These are phyloP conservation scores for Paramecium tetraurelia DNA, from an alignment of 73 alveolate species.

Conservation along the genomic window DNA sequence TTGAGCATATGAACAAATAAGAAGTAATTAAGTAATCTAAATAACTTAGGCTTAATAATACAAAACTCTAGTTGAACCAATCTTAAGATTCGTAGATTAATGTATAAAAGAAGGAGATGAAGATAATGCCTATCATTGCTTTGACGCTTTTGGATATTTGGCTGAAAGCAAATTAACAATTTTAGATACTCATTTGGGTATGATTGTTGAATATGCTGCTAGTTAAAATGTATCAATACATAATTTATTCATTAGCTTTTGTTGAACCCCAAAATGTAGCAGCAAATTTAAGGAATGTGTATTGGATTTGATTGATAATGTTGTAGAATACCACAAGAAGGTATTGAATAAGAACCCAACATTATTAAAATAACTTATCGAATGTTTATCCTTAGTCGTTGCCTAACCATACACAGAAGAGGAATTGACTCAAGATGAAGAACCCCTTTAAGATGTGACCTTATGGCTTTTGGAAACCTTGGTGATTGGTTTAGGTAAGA, in stretches of 20 bases:
- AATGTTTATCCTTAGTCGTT: slow-evolving; percentile 45
- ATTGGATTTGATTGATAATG: slow-evolving; percentile 12
- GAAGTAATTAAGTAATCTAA: background rate
- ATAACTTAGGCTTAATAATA: background rate
- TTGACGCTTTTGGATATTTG: slow-evolving; percentile 48
- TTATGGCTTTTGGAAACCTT: slow-evolving; percentile 51
- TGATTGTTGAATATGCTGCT: slow-evolving; percentile 47
- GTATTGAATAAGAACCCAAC: slow-evolving; percentile 36
- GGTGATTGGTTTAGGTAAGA: background rate
- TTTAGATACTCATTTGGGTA: slow-evolving; percentile 43
- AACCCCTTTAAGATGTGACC: slow-evolving; percentile 53
- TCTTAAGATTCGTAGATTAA: slow-evolving; percentile 34
- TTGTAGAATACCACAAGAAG: slow-evolving; percentile 31
- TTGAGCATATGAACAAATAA: slow-evolving; percentile 23
- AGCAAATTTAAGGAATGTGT: slow-evolving; percentile 52
- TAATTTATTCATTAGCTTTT: background rate
- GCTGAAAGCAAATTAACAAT: slow-evolving; percentile 43
- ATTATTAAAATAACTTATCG: slow-evolving; percentile 48
- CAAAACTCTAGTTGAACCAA: slow-evolving; percentile 30
- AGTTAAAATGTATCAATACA: slow-evolving; percentile 10
- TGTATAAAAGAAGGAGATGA: slow-evolving; percentile 50
- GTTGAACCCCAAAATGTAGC: slow-evolving; percentile 8
- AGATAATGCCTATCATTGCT: slow-evolving; percentile 48
- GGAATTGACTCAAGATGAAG: slow-evolving; percentile 47
- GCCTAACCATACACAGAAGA: slow-evolving; percentile 54